phyloP scores from a whole-genome alignment of 139 green algal genomes.

The Coelastrella sp. region DNA sequence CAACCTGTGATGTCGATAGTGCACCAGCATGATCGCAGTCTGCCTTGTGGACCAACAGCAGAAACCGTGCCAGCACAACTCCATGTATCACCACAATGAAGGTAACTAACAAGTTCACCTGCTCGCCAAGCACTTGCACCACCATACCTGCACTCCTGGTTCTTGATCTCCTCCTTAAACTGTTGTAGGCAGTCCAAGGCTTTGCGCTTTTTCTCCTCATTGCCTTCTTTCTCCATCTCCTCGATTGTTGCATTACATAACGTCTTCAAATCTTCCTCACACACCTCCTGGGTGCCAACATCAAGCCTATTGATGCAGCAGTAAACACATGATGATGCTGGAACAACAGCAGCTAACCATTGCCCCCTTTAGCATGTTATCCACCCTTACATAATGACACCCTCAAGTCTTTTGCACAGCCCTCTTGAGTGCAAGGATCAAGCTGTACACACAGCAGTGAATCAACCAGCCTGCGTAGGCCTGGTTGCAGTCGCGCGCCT shows the following conservation, averaged over 20 bases:
- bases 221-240: constrained; percentile 59
- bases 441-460: not conserved
- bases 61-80: no score
- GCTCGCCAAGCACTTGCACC: no score
- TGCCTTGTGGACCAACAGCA: no score
- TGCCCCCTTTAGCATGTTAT: no score
- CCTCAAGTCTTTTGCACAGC: not conserved
- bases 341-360: no score
- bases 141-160: constrained; percentile 56
- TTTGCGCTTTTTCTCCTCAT: constrained; percentile 48
- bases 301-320: constrained; percentile 61
- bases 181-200: constrained; percentile 66
- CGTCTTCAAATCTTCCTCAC: constrained; percentile 64
- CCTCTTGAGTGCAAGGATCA: not conserved
- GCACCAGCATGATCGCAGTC: no score
- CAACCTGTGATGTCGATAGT: no score
- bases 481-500: no score
- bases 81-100: no score
- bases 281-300: constrained; percentile 62
- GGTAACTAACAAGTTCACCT: no score
- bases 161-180: constrained; percentile 70
- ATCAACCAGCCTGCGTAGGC: not conserved
- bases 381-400: no score
- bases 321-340: not conserved
- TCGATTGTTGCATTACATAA: constrained; percentile 58